Evolutionary conservation across 2,329 filamentous ascomycete species (phyloP), one percentile per base, ranked within the genome.

Genomic region (Trichoderma hamatum): DNA sequence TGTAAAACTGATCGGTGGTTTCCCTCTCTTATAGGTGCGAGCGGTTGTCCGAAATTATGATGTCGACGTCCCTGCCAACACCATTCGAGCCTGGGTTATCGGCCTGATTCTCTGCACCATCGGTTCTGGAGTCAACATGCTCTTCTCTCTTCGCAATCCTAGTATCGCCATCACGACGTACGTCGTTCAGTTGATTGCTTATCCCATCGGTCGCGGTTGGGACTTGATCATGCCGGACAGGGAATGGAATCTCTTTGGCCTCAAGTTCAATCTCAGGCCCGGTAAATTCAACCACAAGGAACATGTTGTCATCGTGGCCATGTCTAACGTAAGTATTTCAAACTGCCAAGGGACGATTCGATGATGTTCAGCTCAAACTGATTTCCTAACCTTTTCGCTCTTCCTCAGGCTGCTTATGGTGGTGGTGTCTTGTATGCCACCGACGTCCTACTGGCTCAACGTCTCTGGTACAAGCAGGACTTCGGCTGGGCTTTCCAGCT

Each of bases 41-140:
- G 86, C 88, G 30, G 86, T 89, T 21, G 89, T 91, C 21, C 82
- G 86, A 70, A 90, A 90, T 75, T 84, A 85, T 75, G 89, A 91
- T 73, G 84, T 89, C 72, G 88, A 90, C 73, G 81, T 90, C 28
- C 86, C 88, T n/a, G 83, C 84, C 72, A 90, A 89, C 76, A 90
- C 88, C 24, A 82, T 90, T 68, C 87, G 88, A 61, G 88, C 88
- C 39, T 90, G 88, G 88, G 79, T 82, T 5, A 88, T 90, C 70
- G 88, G 88, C 39, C 70, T 90, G 73, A 5, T 89, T 13, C 82
- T 90, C 55, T 87, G 87, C 69, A 90, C 88, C 0, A 75, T 90
- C 69, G 88, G 87, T n/a, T 88, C 88, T 1, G 85, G 82, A 5
- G 78, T 89, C 72, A 89, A 89, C 76, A 85, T 87, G 81, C 78